Evolutionary conservation across 2,329 filamentous ascomycete genomes (phyloP).

Genomic region (Sphaerulina populicola): DNA sequence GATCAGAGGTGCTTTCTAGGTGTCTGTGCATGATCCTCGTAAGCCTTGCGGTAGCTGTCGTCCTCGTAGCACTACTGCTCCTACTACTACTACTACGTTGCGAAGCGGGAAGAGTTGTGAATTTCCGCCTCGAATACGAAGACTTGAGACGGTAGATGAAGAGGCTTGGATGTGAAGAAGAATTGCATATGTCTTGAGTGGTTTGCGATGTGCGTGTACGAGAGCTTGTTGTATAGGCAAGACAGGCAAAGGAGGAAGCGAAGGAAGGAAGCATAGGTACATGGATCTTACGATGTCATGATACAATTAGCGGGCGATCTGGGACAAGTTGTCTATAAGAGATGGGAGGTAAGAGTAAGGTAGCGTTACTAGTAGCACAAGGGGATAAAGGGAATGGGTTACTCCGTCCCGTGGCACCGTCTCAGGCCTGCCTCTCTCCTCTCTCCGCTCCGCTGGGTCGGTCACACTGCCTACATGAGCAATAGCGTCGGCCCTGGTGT

Average conservation of each 20-base stretch:
- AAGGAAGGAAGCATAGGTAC: background rate
- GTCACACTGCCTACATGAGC: background rate
- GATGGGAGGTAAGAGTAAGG: background rate
- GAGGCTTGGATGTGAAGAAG: background rate
- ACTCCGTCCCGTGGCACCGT: background rate
- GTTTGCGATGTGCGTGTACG: background rate
- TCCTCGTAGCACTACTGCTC: background rate
- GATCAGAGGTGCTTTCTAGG: slow-evolving; percentile 47
- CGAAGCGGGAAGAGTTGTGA: background rate
- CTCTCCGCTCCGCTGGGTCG: too few species aligned
- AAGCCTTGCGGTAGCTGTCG: background rate
- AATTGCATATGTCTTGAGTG: background rate
- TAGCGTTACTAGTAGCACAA: background rate
- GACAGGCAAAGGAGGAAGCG: background rate
- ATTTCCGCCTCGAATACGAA: background rate
- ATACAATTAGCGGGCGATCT: background rate
- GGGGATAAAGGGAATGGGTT: background rate
- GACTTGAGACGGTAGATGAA: background rate
- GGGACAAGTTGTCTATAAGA: background rate
- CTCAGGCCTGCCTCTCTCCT: too few species aligned
- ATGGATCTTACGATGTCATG: background rate
- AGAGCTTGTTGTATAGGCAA: background rate
- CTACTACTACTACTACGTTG: background rate
- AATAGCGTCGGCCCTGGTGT: too few species aligned
- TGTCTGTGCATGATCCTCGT: background rate